phyloP scores from a whole-genome alignment of 1,284 basidiomycete species.

The Pascua guehoae region DNA sequence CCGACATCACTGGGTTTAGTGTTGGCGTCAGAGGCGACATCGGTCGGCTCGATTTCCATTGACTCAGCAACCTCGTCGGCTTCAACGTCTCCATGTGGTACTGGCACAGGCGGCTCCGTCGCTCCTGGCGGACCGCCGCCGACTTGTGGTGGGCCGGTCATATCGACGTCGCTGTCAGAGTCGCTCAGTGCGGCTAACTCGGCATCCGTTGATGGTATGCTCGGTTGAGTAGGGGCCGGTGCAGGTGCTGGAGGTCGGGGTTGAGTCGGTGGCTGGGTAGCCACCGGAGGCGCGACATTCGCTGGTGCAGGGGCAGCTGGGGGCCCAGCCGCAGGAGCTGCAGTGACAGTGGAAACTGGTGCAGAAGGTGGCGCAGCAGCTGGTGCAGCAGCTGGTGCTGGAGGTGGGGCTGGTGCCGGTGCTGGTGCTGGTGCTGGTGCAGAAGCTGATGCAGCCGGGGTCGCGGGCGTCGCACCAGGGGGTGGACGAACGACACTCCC shows the following conservation, averaged over 20 bases:
- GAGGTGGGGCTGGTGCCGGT: neutral
- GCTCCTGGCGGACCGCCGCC: slow-evolving; percentile 26
- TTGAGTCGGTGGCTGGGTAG: neutral
- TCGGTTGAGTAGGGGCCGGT: neutral
- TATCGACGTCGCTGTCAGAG: slow-evolving; percentile 32
- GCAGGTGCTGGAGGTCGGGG: neutral
- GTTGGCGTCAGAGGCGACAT: too few relatives aligned
- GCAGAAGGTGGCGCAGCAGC: neutral
- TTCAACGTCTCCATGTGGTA: too few relatives aligned
- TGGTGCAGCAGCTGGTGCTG: neutral
- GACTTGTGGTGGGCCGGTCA: slow-evolving; percentile 35
- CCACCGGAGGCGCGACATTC: slow-evolving; percentile 1
- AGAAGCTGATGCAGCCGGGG: neutral
- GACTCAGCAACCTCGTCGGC: too few relatives aligned
- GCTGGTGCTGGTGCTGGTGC: neutral
- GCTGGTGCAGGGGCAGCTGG: slow-evolving; percentile 1
- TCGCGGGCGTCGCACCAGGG: neutral
- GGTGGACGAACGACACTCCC: too few relatives aligned
- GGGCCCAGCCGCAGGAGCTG: neutral
- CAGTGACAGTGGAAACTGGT: neutral
- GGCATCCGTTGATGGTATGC: neutral
- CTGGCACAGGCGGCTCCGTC: too few relatives aligned
- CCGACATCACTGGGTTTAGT: too few relatives aligned
- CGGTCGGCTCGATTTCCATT: too few relatives aligned
- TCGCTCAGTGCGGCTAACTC: slow-evolving; percentile 6